Evolutionary conservation across 306 rosid genomes (phyloP), one percentile per base, ranked within the genome.

Genomic region (Glycine tomentella): DNA sequence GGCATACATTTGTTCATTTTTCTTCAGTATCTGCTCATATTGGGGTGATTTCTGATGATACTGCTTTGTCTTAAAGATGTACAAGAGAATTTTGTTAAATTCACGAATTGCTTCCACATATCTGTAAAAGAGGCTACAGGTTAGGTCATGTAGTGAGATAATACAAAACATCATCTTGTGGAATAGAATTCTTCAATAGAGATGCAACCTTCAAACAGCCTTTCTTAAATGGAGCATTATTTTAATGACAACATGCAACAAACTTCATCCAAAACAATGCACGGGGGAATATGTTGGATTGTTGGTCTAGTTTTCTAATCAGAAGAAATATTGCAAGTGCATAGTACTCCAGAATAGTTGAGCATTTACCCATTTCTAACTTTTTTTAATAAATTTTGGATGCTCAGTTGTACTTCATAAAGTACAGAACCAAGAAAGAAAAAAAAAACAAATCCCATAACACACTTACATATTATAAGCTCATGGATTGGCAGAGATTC

Each of bases 1-100:
- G 73, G 98, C 99, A 88, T 95, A 95, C 99, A 95, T 93, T 84
- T 95, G 98, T 79, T 95, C 99, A 66, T 95, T 95, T 89, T 95
- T 95, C 87, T 95, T 95, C 74, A 95, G 89, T 70, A 93, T 95
- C 87, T 95, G 99, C 86, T 93, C 99, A 81, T 87, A 93, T 72
- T 95, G 99, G 31, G 98, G 97, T 49, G 98, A 93, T 80, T 93
- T 93, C 84, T 90, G 91, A 87, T 93, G 98, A 84, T 86, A 93
- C 57, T 89, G 93, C 86, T 95, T 95, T 44, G 85, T 85, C 89
- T 92, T 91, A 31, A 76, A 90, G 77, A 95, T 90, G 86, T 93
- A 93, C 68, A 93, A 68, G 34, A 95, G 96, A 83, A 95, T 92
- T 88, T 92, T 93, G 83, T 89, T 95, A 79, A 95, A 95, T 80